Evolutionary conservation across 2,329 filamentous ascomycete species (phyloP).

Genomic region (Colletotrichum aenigma): DNA sequence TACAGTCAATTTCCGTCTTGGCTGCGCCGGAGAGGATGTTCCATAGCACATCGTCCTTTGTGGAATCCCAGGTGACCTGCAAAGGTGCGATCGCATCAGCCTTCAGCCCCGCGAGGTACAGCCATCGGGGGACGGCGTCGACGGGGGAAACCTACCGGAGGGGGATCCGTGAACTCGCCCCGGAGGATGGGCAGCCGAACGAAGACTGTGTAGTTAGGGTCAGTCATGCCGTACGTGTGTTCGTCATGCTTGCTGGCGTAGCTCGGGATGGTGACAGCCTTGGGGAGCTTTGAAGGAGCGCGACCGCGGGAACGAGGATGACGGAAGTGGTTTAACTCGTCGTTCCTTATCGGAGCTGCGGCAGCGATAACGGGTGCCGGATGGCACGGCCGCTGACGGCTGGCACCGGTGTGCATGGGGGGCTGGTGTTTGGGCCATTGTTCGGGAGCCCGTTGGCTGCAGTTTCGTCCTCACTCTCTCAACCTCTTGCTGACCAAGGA

Average conservation of each 20-base stretch:
- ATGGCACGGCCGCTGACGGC: background rate
- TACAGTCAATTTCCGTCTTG: conserved; percentile 88
- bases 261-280: conserved; percentile 7
- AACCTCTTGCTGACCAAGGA: background rate
- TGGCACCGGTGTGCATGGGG: background rate
- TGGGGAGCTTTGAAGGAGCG: background rate
- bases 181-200: conserved; percentile 89
- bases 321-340: conserved; percentile 11
- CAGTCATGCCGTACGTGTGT: conserved; percentile 41
- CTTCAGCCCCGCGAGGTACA: background rate
- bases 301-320: background rate
- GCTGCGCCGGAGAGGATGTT: conserved; percentile 83
- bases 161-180: conserved; percentile 88
- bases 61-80: conserved; percentile 85
- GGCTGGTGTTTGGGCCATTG: background rate
- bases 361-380: conserved; percentile 7
- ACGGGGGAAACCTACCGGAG: conserved; percentile 63
- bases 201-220: conserved; percentile 75
- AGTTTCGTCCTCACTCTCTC: background rate
- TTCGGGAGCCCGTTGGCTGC: background rate
- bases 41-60: conserved; percentile 90
- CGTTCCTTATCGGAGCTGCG: conserved; percentile 20
- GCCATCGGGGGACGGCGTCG: conserved; percentile 6
- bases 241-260: conserved; percentile 15
- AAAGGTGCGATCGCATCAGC: conserved; percentile 23